phyloP scores from a whole-genome alignment of 352 stramenopile genomes.

The Hyaloperonospora brassicae region DNA sequence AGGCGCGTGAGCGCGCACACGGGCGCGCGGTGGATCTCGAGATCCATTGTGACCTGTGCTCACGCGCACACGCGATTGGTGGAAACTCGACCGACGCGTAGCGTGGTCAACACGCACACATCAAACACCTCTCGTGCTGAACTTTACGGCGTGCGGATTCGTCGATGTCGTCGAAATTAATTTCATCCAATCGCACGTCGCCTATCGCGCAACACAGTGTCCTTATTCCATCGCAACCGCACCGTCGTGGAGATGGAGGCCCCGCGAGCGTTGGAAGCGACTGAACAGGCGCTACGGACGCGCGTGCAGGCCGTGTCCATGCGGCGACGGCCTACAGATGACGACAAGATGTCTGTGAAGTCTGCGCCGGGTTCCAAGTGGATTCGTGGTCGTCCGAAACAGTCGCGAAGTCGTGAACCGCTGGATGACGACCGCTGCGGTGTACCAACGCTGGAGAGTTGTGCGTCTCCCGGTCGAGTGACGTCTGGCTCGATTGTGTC shows the following conservation, averaged over 20 bases:
- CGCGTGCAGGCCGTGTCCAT: constrained; percentile 43
- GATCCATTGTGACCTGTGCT: neutral
- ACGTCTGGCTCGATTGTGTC: too few species aligned
- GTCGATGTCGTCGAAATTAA: neutral
- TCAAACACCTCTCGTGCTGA: neutral
- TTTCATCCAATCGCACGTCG: neutral
- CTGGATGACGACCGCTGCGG: constrained; percentile 51
- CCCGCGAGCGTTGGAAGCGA: constrained; percentile 5
- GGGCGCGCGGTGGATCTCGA: constrained; percentile 31
- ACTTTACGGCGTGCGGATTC: neutral
- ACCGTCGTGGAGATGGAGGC: constrained; percentile 8
- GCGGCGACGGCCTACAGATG: constrained; percentile 35
- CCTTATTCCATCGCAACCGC: neutral
- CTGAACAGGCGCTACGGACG: constrained; percentile 26
- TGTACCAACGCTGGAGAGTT: constrained; percentile 44
- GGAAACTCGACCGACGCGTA: neutral
- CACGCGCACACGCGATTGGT: neutral
- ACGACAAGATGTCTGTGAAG: constrained; percentile 21
- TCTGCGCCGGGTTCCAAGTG: constrained; percentile 17
- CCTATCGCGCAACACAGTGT: neutral
- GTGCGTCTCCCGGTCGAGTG: neutral
- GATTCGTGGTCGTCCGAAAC: constrained; percentile 21
- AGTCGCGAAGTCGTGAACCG: constrained; percentile 35
- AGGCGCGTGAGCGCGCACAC: constrained; percentile 26
- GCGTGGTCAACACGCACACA: neutral